Percentiles rank a stretch among this genome's conserved stretches.
Conservation (phyloP, 164 flowering plant species). For the Stephania japonica region DNA sequence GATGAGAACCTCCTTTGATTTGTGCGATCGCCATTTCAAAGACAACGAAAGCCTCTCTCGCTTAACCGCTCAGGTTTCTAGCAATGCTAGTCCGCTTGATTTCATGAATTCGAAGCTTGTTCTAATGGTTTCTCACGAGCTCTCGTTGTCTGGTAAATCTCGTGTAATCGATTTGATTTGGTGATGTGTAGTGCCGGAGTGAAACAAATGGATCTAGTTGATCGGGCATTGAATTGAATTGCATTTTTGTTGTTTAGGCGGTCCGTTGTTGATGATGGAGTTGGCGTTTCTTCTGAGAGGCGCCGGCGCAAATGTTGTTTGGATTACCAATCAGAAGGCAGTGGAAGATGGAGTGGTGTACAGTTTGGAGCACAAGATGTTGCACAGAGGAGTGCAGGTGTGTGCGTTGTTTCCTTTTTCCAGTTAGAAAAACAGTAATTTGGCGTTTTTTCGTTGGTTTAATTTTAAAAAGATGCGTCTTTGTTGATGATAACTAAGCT, state of each 20-base stretch:
- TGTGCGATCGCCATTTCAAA: conserved; percentile 31
- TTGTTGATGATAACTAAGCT: background rate
- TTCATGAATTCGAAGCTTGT: conserved; percentile 87
- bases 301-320: conserved; percentile 71
- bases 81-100: conserved; percentile 36
- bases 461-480: too few species aligned
- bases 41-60: conserved; percentile 2
- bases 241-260: conserved; percentile 41
- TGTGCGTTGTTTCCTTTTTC: background rate
- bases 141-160: conserved; percentile 67
- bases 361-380: conserved; percentile 76
- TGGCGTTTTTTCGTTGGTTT: background rate
- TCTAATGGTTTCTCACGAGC: conserved; percentile 79
- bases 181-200: too few species aligned
- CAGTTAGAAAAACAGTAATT: background rate
- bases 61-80: conserved; percentile 6
- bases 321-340: conserved; percentile 77
- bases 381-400: conserved; percentile 85
- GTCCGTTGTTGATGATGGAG: conserved; percentile 92
- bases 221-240: background rate
- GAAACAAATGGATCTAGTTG: too few species aligned
- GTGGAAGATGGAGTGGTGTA: conserved; percentile 58
- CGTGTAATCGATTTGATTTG: background rate
- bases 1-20: conserved; percentile 36
- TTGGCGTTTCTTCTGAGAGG: conserved; percentile 81